These are phyloP conservation scores for Ceratocystiopsis sp. DNA, from an alignment of 2,329 filamentous ascomycete species.

Conservation along the genomic window DNA sequence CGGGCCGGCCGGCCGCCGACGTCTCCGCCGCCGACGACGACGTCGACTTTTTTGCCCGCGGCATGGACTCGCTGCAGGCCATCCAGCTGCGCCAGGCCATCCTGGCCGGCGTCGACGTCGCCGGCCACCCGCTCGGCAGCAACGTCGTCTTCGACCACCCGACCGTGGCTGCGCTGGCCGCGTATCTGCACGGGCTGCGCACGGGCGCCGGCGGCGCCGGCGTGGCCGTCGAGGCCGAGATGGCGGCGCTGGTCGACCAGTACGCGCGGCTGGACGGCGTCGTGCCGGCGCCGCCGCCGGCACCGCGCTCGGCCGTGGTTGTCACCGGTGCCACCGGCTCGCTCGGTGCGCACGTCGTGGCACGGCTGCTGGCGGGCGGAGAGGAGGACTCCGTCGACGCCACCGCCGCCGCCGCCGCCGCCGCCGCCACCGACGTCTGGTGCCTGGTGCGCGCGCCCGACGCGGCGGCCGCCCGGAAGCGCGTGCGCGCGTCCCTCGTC, in stretches of 20 bases:
- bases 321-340: constrained; percentile 27
- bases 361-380: constrained; percentile 19
- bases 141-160: constrained; percentile 27
- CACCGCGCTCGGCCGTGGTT: constrained; percentile 6
- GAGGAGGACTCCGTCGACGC: too few relatives aligned
- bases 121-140: constrained; percentile 14
- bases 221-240: constrained; percentile 11
- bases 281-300: constrained; percentile 4
- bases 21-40: constrained; percentile 15
- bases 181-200: constrained; percentile 12
- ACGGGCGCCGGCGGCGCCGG: not conserved
- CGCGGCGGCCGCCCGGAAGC: constrained; percentile 1
- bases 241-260: constrained; percentile 27
- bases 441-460: constrained; percentile 12
- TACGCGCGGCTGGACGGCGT: constrained; percentile 23
- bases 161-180: constrained; percentile 19
- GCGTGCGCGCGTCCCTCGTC: constrained; percentile 7
- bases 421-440: constrained; percentile 17
- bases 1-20: too few relatives aligned
- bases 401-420: too few relatives aligned
- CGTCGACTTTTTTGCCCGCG: constrained; percentile 25
- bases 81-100: constrained; percentile 24
- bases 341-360: constrained; percentile 23
- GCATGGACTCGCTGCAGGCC: constrained; percentile 28
- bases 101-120: constrained; percentile 17